These are phyloP conservation scores for Gynochthodes officinalis DNA, from an alignment of 257 asterid genomes.

Conservation along the genomic window DNA sequence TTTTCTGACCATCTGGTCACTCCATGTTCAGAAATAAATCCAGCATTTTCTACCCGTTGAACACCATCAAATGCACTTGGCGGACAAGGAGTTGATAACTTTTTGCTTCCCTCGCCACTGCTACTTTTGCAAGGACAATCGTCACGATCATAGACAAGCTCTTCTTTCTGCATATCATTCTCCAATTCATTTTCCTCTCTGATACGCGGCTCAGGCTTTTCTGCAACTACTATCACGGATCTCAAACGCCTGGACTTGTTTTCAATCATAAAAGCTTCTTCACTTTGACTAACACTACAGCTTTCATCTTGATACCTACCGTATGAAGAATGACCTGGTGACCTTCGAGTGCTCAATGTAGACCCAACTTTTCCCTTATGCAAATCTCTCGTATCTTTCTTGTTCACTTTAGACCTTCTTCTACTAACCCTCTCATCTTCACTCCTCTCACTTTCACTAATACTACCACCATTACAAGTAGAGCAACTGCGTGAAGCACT, in stretches of 20 bases:
- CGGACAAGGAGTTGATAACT: conserved; percentile 29
- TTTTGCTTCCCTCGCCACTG: conserved; percentile 39
- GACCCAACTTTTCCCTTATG: conserved; percentile 16
- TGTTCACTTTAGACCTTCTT: conserved; percentile 26
- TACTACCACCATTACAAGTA: conserved; percentile 35
- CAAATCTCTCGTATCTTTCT: conserved; percentile 18
- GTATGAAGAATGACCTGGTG: conserved; percentile 37
- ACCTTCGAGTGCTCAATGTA: conserved; percentile 33
- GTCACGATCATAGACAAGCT: conserved; percentile 47
- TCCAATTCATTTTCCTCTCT: conserved; percentile 37
- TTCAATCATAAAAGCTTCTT: conserved; percentile 30
- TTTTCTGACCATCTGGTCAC: conserved; percentile 16
- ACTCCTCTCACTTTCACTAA: conserved; percentile 32
- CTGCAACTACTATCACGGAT: conserved; percentile 60
- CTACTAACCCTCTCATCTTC: conserved; percentile 23
- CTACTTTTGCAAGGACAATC: conserved; percentile 66
- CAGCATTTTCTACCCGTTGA: conserved; percentile 28
- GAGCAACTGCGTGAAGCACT: conserved; percentile 64
- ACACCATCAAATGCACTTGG: conserved; percentile 24
- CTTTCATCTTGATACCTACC: conserved; percentile 31
- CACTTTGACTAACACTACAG: conserved; percentile 28
- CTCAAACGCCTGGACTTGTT: conserved; percentile 55
- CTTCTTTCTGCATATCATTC: conserved; percentile 50
- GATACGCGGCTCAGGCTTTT: conserved; percentile 27
- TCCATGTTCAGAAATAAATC: conserved; percentile 4